These are phyloP conservation scores for Brassica rapa DNA, from an alignment of 345 rosid genomes.

Conservation along the genomic window DNA sequence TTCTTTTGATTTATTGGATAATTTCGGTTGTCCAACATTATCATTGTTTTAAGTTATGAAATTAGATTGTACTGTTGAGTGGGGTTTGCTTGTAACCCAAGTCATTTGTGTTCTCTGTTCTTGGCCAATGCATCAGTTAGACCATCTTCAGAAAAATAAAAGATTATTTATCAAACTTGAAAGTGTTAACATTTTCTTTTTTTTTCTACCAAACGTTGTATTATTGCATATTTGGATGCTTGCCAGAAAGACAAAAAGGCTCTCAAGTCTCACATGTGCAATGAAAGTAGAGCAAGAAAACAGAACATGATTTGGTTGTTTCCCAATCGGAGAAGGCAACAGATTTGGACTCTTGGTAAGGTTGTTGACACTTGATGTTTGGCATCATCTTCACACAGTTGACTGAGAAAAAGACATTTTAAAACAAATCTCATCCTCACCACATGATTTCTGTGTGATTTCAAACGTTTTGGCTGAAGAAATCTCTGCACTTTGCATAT, in stretches of 20 bases:
- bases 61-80: slow-evolving; percentile 4
- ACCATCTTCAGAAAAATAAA: slow-evolving; percentile 14
- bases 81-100: slow-evolving; percentile 22
- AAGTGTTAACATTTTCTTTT: not conserved
- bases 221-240: slow-evolving; percentile 20
- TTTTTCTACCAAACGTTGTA: not conserved
- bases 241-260: not conserved
- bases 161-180: not conserved
- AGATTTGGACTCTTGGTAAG: slow-evolving; percentile 12
- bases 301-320: not conserved
- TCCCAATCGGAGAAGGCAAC: not conserved
- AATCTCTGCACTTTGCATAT: not conserved
- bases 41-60: not conserved
- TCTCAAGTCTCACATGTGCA: not conserved
- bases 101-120: slow-evolving; percentile 13
- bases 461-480: not conserved
- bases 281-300: slow-evolving; percentile 3
- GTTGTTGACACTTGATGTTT: not conserved
- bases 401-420: slow-evolving; percentile 13
- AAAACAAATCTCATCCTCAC: not conserved
- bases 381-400: slow-evolving; percentile 1
- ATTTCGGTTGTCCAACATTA: slow-evolving; percentile 56
- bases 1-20: slow-evolving; percentile 46
- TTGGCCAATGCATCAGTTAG: slow-evolving; percentile 27
- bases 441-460: slow-evolving; percentile 5